These are phyloP conservation scores for Hypocreales sp. DNA, from an alignment of 2,329 filamentous ascomycete genomes.

Conservation along the genomic window DNA sequence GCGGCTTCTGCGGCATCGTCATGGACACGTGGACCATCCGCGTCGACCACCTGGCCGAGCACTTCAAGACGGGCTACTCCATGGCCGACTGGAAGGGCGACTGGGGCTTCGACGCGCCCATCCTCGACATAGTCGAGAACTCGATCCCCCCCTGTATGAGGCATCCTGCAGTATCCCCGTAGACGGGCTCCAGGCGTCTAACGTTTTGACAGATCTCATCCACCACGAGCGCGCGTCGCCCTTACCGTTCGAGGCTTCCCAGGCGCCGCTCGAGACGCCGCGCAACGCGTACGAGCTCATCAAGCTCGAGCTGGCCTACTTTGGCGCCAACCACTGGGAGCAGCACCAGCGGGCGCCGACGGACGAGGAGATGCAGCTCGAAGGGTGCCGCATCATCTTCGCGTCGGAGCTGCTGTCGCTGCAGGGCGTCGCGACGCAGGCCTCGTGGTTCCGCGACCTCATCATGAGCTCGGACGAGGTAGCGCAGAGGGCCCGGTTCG, in stretches of 20 bases:
- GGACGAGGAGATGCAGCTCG: constrained; percentile 38
- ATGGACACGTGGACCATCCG: constrained; percentile 46
- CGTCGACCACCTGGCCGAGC: constrained; percentile 49
- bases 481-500: constrained; percentile 28
- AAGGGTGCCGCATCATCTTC: constrained; percentile 43
- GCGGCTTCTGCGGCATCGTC: constrained; percentile 48
- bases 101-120: constrained; percentile 49
- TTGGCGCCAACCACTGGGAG: constrained; percentile 27
- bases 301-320: constrained; percentile 41
- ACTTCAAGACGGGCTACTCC: constrained; percentile 49
- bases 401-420: constrained; percentile 32
- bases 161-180: constrained; percentile 18
- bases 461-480: constrained; percentile 32
- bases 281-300: constrained; percentile 46
- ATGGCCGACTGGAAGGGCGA: constrained; percentile 58
- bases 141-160: constrained; percentile 49
- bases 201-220: constrained; percentile 41
- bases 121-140: constrained; percentile 49
- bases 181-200: constrained; percentile 22
- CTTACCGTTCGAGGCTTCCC: constrained; percentile 34
- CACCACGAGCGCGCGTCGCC: constrained; percentile 45
- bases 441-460: constrained; percentile 43
- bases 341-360: constrained; percentile 23
- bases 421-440: constrained; percentile 19
- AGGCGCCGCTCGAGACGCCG: constrained; percentile 26